Evolutionary conservation across 306 rosid genomes (phyloP), one percentile per base, ranked within the genome.

Genomic region (Acacia melanoxylon): DNA sequence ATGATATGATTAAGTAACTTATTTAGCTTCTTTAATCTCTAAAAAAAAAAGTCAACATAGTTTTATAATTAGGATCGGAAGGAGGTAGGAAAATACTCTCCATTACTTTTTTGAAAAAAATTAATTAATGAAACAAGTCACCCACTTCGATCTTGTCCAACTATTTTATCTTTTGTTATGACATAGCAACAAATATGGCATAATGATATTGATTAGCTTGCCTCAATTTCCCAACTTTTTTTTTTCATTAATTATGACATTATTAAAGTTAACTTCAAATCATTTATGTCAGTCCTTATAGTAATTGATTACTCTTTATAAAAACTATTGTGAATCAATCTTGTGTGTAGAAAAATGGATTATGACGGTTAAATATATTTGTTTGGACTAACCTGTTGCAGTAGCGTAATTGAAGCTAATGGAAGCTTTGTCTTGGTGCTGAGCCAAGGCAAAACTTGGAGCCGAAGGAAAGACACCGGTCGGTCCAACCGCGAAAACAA

Each of bases 401-500:
- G 92, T 69, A 17, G 78, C 83, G 29, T 93, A 93, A 81, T 93
- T 84, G 31, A 93, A 62, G 33, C 81, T 68, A 40, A 89, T 79
- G 24, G 90, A 74, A 74, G 78, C 74, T 82, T 85, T 90, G 80
- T 87, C 84, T 41, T 70, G 84, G 74, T 93, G 97, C 78, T 86
- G 77, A 0, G 56, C 19, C 68, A 93, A 72, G 72, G 78, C 72
- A 84, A 75, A 91, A 63, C 83, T 74, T 31, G 96, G 94, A 3
- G 83, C 59, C 4, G 87, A 78, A 42, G 97, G 97, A 20, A 86
- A 81, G 25, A 83, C 1, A 4, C 89, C 90, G 20, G 65, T 33
- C 0, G 86, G 93, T 14, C 97, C 96, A 12, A 90, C 24, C 1
- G 94, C 87, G 48, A 80, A 93, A n/a, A 93, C 24, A 66, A 93